Conservation (phyloP, 2,329 filamentous ascomycete genomes). For the Fusarium nisikadoi region DNA sequence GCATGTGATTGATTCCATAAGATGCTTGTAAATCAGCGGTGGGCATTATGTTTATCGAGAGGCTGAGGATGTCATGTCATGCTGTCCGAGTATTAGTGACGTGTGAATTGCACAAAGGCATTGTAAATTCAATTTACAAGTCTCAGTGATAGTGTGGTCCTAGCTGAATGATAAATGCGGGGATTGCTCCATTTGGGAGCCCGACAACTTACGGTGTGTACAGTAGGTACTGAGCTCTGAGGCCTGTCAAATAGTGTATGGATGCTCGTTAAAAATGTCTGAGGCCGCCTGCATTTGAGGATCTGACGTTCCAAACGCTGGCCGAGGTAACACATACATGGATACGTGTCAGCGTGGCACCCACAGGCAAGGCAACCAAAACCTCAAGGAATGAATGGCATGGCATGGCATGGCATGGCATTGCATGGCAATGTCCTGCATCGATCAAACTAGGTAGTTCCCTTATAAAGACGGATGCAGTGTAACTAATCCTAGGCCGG, state of each 20-base stretch:
- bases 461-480: background rate
- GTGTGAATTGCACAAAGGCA: background rate
- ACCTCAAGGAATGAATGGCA: background rate
- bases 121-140: slow-evolving; percentile 1
- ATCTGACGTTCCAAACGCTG: background rate
- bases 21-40: background rate
- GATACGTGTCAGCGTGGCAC: background rate
- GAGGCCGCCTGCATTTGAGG: background rate
- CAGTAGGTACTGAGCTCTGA: background rate
- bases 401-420: background rate
- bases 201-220: background rate
- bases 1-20: background rate
- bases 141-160: background rate
- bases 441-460: background rate
- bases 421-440: background rate
- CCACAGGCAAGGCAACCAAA: background rate
- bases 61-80: background rate
- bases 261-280: background rate
- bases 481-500: background rate
- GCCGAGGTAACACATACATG: background rate
- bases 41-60: background rate
- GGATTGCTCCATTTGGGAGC: background rate
- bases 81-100: background rate
- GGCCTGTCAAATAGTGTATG: background rate
- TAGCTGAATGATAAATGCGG: background rate